Conservation (phyloP, 1,139 yeast species). For the Blastobotrys niveus region DNA sequence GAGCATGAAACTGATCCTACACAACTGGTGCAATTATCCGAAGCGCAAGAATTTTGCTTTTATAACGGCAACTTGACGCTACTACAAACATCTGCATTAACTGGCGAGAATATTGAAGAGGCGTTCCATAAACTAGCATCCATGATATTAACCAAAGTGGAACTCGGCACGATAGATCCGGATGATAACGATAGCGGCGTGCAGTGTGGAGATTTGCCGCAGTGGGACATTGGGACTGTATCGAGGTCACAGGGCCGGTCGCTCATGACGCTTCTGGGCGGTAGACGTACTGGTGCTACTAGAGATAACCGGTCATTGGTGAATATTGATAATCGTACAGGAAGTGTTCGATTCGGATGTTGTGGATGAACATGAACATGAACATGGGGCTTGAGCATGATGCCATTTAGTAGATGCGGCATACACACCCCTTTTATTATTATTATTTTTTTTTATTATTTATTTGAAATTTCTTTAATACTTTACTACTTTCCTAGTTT, state of each 20-base stretch:
- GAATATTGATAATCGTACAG: conserved; percentile 7
- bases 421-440: too few species aligned
- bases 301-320: background rate
- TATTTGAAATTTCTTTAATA: too few species aligned
- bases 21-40: conserved; percentile 32
- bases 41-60: conserved; percentile 34
- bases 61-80: conserved; percentile 34
- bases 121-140: conserved; percentile 45
- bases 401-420: too few species aligned
- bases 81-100: conserved; percentile 44
- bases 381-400: too few species aligned
- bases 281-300: conserved; percentile 9
- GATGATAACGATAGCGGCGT: conserved; percentile 42
- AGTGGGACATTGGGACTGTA: conserved; percentile 32
- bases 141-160: conserved; percentile 41
- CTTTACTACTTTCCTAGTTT: too few species aligned
- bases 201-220: conserved; percentile 43
- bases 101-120: conserved; percentile 57
- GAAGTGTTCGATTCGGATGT: conserved; percentile 6
- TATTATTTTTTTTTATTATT: too few species aligned
- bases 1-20: conserved; percentile 28
- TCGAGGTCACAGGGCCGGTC: conserved; percentile 14
- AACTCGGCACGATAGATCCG: conserved; percentile 42
- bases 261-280: conserved; percentile 15
- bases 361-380: conserved; percentile 1